Evolutionary conservation across 306 rosid species (phyloP).

Genomic region (Medicago arabica): DNA sequence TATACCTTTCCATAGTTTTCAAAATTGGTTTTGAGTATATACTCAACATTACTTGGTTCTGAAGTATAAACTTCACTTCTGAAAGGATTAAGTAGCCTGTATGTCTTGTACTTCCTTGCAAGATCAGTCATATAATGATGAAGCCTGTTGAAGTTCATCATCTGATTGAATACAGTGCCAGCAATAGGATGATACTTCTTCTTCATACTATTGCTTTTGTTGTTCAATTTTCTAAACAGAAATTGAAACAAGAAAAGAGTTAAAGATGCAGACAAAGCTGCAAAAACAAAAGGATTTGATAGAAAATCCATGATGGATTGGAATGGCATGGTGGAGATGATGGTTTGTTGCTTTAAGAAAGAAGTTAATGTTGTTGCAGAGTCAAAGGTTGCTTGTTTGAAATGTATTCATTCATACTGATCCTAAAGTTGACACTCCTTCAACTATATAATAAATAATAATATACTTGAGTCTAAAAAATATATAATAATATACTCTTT

Average conservation of each 20-base stretch:
- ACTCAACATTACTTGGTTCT: slow-evolving; percentile 77
- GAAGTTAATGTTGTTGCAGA: neutral
- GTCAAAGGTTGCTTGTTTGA: neutral
- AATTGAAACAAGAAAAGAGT: slow-evolving; percentile 39
- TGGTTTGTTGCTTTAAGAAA: neutral
- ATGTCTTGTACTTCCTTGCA: slow-evolving; percentile 71
- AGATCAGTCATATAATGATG: slow-evolving; percentile 87
- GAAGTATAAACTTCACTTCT: slow-evolving; percentile 76
- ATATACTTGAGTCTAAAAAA: no score
- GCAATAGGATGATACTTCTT: slow-evolving; percentile 69
- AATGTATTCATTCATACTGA: no score
- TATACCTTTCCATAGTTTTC: slow-evolving; percentile 84
- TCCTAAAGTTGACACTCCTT: neutral
- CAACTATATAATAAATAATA: no score
- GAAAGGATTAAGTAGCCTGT: slow-evolving; percentile 63
- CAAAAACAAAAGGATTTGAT: slow-evolving; percentile 42
- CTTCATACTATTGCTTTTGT: slow-evolving; percentile 16
- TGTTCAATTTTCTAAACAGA: slow-evolving; percentile 39
- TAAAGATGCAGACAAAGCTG: slow-evolving; percentile 45
- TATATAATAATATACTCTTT: no score
- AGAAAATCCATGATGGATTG: slow-evolving; percentile 48
- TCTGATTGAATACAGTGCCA: slow-evolving; percentile 71
- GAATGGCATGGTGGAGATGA: neutral
- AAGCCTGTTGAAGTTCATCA: slow-evolving; percentile 68
- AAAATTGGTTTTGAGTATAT: slow-evolving; percentile 81